Evolutionary conservation across 2,329 filamentous ascomycete species (phyloP).

Genomic region (Sclerotinia trifoliorum): DNA sequence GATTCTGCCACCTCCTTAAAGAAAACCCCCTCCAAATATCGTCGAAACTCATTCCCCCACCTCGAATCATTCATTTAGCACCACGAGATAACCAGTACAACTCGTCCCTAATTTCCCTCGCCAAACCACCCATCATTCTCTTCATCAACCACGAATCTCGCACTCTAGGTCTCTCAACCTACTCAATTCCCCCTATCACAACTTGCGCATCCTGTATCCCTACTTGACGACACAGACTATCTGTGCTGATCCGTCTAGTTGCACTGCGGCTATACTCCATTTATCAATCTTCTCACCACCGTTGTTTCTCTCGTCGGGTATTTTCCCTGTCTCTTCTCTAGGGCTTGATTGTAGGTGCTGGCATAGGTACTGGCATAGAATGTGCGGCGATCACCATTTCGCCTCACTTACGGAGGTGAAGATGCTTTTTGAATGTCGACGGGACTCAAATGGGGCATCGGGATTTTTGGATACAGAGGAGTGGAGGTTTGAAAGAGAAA

Average conservation of each 20-base stretch:
- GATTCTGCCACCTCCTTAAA: not conserved
- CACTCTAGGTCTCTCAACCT: not conserved
- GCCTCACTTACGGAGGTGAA: not conserved
- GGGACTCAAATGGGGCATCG: not conserved
- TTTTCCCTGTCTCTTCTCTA: not conserved
- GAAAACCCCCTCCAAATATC: constrained; percentile 2
- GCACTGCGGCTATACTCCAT: too few relatives aligned
- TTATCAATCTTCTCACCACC: not conserved
- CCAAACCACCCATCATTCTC: not conserved
- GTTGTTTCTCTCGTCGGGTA: not conserved
- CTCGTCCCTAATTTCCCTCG: not conserved
- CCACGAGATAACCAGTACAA: not conserved
- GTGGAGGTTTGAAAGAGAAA: not conserved
- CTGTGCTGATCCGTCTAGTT: not conserved
- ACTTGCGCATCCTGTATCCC: not conserved
- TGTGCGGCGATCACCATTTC: not conserved
- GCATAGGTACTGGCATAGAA: not conserved
- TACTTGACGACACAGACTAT: not conserved
- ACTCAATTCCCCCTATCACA: not conserved
- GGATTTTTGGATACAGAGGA: not conserved
- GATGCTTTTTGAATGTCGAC: not conserved
- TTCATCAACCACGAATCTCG: constrained; percentile 17
- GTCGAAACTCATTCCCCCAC: not conserved
- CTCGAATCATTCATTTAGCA: constrained; percentile 4
- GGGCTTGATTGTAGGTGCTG: not conserved